Evolutionary conservation across 371 early-diverging fungal genomes (phyloP).

Genomic region (Haplosporangium sp.): DNA sequence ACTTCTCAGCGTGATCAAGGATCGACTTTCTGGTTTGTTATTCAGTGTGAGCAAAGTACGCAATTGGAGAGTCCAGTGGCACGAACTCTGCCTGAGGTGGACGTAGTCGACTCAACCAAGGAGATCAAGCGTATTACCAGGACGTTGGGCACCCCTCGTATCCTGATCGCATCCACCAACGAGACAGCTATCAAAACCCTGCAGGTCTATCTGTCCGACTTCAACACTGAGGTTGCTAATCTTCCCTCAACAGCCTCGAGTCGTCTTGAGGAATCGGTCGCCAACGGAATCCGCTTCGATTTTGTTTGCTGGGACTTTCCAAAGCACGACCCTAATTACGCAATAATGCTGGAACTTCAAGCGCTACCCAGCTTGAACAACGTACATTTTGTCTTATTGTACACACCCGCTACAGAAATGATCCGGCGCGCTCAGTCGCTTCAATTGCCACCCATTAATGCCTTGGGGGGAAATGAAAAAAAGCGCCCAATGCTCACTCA

Average conservation of each 20-base stretch:
- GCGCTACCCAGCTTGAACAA: conserved; percentile 34
- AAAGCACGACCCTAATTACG: conserved; percentile 33
- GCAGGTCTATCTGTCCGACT: conserved; percentile 29
- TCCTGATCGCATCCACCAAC: conserved; percentile 48
- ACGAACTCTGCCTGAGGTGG: conserved; percentile 14
- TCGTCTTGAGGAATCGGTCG: conserved; percentile 45
- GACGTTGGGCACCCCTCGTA: conserved; percentile 42
- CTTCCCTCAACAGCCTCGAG: conserved; percentile 34
- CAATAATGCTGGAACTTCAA: conserved; percentile 41
- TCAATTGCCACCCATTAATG: conserved; percentile 26
- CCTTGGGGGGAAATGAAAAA: conserved; percentile 3
- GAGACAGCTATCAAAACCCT: conserved; percentile 37
- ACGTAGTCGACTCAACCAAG: conserved; percentile 39
- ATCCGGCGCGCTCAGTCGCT: conserved; percentile 47
- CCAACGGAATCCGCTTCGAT: conserved; percentile 48
- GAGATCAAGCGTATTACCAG: conserved; percentile 55
- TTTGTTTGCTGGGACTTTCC: conserved; percentile 57
- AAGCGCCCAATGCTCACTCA: conserved; percentile 35
- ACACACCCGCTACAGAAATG: conserved; percentile 28
- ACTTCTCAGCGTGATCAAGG: conserved; percentile 52
- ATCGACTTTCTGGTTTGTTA: conserved; percentile 57
- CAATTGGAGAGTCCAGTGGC: conserved; percentile 10
- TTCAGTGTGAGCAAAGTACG: conserved; percentile 38
- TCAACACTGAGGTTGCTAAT: conserved; percentile 48
- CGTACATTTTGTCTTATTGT: conserved; percentile 47